Conservation (phyloP, 495 filamentous ascomycete genomes). For the Penicillium pulvis region DNA sequence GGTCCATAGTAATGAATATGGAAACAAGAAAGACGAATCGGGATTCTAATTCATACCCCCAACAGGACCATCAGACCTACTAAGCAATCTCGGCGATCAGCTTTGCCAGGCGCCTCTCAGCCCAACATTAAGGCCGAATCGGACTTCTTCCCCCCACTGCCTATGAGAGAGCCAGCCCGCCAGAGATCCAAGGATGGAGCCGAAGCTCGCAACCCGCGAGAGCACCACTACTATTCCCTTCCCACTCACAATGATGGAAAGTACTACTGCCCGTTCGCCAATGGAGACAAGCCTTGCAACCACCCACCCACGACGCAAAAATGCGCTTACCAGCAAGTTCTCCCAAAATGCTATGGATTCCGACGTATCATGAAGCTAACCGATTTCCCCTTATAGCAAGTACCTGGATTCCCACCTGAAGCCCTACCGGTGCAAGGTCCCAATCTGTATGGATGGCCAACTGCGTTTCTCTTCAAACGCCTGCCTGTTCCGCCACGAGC, state of each 20-base stretch:
- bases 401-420: conserved; percentile 93
- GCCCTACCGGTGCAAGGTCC: conserved; percentile 87
- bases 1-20: conserved; percentile 18
- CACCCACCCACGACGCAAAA: conserved; percentile 89
- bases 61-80: conserved; percentile 43
- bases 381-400: conserved; percentile 64
- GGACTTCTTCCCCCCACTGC: conserved; percentile 43
- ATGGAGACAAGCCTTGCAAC: conserved; percentile 68
- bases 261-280: conserved; percentile 87
- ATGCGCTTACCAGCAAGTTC: conserved; percentile 92
- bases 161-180: conserved; percentile 40
- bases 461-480: conserved; percentile 85
- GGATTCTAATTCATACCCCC: conserved; percentile 21
- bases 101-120: conserved; percentile 36
- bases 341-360: not conserved
- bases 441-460: conserved; percentile 71
- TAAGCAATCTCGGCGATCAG: conserved; percentile 40
- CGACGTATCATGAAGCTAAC: conserved; percentile 29
- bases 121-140: conserved; percentile 40
- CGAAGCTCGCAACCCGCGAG: conserved; percentile 65
- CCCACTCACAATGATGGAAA: conserved; percentile 70
- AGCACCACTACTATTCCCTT: conserved; percentile 77
- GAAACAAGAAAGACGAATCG: not conserved
- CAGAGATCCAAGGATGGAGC: conserved; percentile 50
- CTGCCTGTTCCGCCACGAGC: conserved; percentile 90